Percentiles rank a stretch among this genome's conserved stretches.
These are phyloP conservation scores for Fragaria ananassa DNA, from an alignment of 306 rosid genomes.

Conservation along the genomic window DNA sequence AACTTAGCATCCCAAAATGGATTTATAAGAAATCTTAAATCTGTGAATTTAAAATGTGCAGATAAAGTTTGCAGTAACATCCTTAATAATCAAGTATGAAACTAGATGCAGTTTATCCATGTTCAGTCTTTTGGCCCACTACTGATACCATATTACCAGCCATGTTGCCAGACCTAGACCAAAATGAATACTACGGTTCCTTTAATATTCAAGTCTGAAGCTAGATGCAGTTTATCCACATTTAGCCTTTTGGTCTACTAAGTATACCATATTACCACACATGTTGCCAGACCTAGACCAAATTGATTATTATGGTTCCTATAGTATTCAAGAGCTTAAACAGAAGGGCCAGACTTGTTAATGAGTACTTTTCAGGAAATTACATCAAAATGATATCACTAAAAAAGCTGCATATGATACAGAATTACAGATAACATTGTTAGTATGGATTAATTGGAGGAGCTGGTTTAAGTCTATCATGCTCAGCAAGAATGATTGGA, in stretches of 20 bases:
- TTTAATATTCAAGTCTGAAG: neutral
- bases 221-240: neutral
- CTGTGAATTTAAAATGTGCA: neutral
- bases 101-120: neutral
- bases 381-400: neutral
- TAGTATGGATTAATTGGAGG: neutral
- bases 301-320: neutral
- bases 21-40: neutral
- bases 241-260: neutral
- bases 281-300: neutral
- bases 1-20: slow-evolving; percentile 16
- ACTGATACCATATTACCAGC: neutral
- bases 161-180: neutral
- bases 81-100: neutral
- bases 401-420: neutral
- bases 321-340: neutral
- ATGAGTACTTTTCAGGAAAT: neutral
- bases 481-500: slow-evolving; percentile 16
- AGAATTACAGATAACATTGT: neutral
- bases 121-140: neutral
- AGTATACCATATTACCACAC: neutral
- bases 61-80: neutral
- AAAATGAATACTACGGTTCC: neutral
- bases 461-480: slow-evolving; percentile 6
- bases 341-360: neutral